phyloP scores from a whole-genome alignment of 75 land plant genomes.

The Selaginella moellendorffii region DNA sequence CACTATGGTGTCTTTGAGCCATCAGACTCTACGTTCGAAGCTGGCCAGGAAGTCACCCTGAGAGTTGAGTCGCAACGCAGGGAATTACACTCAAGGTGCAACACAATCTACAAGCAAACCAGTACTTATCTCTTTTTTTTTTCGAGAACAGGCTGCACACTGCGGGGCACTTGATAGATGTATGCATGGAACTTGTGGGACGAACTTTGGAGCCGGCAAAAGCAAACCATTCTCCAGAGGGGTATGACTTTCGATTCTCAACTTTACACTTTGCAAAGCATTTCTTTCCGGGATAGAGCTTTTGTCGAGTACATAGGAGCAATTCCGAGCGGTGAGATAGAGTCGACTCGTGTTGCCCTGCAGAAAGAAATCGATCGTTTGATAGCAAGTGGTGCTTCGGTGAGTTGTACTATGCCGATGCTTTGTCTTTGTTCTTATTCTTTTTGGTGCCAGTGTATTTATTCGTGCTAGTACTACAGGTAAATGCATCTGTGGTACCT shows the following conservation, averaged over 20 bases:
- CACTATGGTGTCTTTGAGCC: constrained; percentile 41
- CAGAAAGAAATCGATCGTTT: constrained; percentile 41
- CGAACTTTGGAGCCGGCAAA: constrained; percentile 40
- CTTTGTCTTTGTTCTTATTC: too few species aligned
- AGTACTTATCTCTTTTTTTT: background rate
- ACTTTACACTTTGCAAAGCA: too few species aligned
- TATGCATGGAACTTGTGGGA: constrained; percentile 42
- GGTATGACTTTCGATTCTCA: constrained; percentile 29
- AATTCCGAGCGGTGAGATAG: constrained; percentile 32
- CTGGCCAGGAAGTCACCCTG: constrained; percentile 34
- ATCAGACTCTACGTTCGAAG: constrained; percentile 11
- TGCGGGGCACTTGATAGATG: constrained; percentile 62
- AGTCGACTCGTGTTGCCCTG: constrained; percentile 32
- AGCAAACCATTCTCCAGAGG: constrained; percentile 67
- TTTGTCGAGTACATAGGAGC: constrained; percentile 66
- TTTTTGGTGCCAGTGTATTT: constrained; percentile 53
- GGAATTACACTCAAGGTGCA: constrained; percentile 47
- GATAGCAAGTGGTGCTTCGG: too few species aligned
- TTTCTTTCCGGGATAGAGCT: too few species aligned
- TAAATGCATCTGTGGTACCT: constrained; percentile 32
- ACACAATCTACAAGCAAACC: background rate
- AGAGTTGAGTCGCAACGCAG: constrained; percentile 33
- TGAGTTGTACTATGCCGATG: too few species aligned
- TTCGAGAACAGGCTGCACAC: constrained; percentile 45
- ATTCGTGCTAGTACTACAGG: constrained; percentile 20